phyloP scores from a whole-genome alignment of 257 asterid genomes.

The Ophiorrhiza pumila region DNA sequence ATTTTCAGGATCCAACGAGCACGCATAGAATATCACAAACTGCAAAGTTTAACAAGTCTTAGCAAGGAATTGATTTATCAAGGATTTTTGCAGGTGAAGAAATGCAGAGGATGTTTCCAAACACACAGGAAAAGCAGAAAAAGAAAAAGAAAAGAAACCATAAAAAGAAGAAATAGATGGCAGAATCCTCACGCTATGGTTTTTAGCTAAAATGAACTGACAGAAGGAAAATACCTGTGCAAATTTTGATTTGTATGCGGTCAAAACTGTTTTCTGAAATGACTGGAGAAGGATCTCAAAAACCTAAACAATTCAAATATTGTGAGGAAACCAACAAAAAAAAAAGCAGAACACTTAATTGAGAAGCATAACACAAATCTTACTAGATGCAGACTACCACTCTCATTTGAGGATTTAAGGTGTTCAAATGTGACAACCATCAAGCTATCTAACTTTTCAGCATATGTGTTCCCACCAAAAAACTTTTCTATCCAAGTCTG shows the following conservation, averaged over 20 bases:
- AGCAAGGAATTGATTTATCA: neutral
- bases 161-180: neutral
- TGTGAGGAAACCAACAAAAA: slow-evolving; percentile 10
- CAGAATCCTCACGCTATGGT: neutral
- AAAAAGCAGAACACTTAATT: slow-evolving; percentile 15
- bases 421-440: slow-evolving; percentile 78
- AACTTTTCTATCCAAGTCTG: slow-evolving; percentile 49
- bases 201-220: neutral
- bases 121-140: neutral
- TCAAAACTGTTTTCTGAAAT: slow-evolving; percentile 74
- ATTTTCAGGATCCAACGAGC: slow-evolving; percentile 86
- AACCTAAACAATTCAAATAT: slow-evolving; percentile 43
- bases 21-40: slow-evolving; percentile 92
- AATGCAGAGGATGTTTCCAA: neutral
- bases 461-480: slow-evolving; percentile 48
- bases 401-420: slow-evolving; percentile 53
- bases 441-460: slow-evolving; percentile 74
- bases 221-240: slow-evolving; percentile 59
- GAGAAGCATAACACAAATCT: slow-evolving; percentile 9
- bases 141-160: too few species aligned
- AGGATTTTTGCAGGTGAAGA: neutral
- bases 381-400: slow-evolving; percentile 65
- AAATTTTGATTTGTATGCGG: slow-evolving; percentile 85
- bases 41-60: slow-evolving; percentile 29
- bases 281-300: slow-evolving; percentile 78